These are phyloP conservation scores for Ophiobolus disseminans DNA, from an alignment of 2,329 filamentous ascomycete species.

Conservation along the genomic window DNA sequence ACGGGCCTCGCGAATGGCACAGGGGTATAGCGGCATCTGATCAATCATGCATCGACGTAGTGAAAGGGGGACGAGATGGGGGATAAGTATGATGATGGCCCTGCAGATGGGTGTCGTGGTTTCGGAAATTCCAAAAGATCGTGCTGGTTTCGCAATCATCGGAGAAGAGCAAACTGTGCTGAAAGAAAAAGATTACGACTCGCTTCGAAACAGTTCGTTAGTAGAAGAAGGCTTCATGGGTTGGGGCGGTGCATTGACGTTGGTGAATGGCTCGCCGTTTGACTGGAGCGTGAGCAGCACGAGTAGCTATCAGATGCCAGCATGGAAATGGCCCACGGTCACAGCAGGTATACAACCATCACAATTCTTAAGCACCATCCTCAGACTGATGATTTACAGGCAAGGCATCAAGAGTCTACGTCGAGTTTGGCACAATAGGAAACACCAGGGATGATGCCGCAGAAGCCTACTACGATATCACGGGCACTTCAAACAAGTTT, in stretches of 20 bases:
- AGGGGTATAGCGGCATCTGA: slow-evolving; percentile 1
- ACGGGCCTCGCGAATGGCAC: slow-evolving; percentile 6
- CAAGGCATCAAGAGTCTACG: slow-evolving; percentile 38
- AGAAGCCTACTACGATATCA: slow-evolving; percentile 45
- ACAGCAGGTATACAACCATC: slow-evolving; percentile 28
- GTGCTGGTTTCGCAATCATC: slow-evolving; percentile 3
- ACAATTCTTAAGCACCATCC: not conserved
- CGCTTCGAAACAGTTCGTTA: not conserved
- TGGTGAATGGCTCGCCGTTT: slow-evolving; percentile 52
- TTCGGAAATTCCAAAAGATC: not conserved
- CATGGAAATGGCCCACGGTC: slow-evolving; percentile 47
- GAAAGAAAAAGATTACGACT: not conserved
- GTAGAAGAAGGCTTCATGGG: slow-evolving; percentile 27
- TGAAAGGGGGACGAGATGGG: slow-evolving; percentile 7
- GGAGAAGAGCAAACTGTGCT: slow-evolving; percentile 7
- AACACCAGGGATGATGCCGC: slow-evolving; percentile 42
- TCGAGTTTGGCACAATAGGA: slow-evolving; percentile 41
- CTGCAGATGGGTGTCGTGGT: not conserved
- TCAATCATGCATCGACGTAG: slow-evolving; percentile 9
- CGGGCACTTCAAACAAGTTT: slow-evolving; percentile 39
- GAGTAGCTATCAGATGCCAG: slow-evolving; percentile 49
- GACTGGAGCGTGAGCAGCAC: slow-evolving; percentile 42
- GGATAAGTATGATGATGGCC: slow-evolving; percentile 12
- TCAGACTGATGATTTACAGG: slow-evolving; percentile 13
- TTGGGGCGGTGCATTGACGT: slow-evolving; percentile 45